phyloP scores from a whole-genome alignment of 2,329 filamentous ascomycete genomes.

The Aspergillus intermedius region DNA sequence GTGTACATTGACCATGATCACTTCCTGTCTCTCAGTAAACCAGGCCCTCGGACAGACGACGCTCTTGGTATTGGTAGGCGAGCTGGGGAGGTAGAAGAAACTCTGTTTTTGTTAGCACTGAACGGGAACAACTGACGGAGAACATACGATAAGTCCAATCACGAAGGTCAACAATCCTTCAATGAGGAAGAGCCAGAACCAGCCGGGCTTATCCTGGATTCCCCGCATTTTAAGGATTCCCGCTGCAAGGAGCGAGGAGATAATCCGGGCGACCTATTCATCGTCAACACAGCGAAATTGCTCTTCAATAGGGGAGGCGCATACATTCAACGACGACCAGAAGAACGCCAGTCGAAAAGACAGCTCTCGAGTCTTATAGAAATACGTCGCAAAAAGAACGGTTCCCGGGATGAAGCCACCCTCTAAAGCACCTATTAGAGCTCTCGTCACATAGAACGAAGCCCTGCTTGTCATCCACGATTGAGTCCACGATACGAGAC shows the following conservation, averaged over 20 bases:
- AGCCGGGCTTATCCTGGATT: conserved; percentile 35
- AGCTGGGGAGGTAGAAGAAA: conserved; percentile 23
- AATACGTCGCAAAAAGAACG: conserved; percentile 38
- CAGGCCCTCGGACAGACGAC: conserved; percentile 15
- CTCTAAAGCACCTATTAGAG: conserved; percentile 36
- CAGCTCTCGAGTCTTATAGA: conserved; percentile 37
- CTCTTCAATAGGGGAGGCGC: not conserved
- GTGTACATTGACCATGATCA: conserved; percentile 23
- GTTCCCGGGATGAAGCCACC: conserved; percentile 31
- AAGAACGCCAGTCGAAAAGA: conserved; percentile 38
- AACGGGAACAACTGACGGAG: conserved; percentile 21
- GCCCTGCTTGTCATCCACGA: conserved; percentile 26
- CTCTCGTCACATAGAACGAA: conserved; percentile 33
- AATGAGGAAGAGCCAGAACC: conserved; percentile 39
- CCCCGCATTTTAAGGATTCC: conserved; percentile 40
- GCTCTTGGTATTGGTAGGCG: conserved; percentile 22
- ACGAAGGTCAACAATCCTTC: conserved; percentile 40
- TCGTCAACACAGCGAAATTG: not conserved
- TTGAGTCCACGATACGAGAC: conserved; percentile 34
- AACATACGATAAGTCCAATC: conserved; percentile 30
- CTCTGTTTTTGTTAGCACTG: conserved; percentile 21
- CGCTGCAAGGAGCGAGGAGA: conserved; percentile 33
- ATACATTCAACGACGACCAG: conserved; percentile 35
- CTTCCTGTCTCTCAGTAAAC: conserved; percentile 23
- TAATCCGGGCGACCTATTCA: conserved; percentile 23